Conservation (phyloP, 805 yeast species). For the Candida ulmi region DNA sequence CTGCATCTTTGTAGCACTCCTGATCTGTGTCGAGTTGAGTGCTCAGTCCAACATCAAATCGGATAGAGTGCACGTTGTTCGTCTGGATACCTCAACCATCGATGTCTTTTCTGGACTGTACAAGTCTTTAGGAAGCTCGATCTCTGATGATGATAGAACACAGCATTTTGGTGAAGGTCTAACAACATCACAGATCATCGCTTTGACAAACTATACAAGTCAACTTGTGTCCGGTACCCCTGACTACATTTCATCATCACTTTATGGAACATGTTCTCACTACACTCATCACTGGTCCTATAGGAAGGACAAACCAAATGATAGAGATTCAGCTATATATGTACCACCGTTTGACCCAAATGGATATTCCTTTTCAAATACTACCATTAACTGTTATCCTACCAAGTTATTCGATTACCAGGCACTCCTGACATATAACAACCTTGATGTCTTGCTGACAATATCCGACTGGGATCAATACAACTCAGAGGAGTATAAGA, state of each 20-base stretch:
- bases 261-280: slow-evolving; percentile 6
- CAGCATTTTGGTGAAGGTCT: slow-evolving; percentile 22
- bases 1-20: slow-evolving; percentile 3
- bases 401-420: background rate
- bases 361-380: background rate
- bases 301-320: background rate
- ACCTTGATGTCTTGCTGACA: background rate
- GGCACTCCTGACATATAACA: background rate
- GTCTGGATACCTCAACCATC: slow-evolving; percentile 44
- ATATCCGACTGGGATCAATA: background rate
- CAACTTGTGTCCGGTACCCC: slow-evolving; percentile 13
- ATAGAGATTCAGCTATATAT: background rate
- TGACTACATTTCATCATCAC: slow-evolving; percentile 6
- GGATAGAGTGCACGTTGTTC: slow-evolving; percentile 12
- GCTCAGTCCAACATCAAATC: slow-evolving; percentile 6
- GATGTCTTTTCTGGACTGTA: slow-evolving; percentile 52
- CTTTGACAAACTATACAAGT: slow-evolving; percentile 22
- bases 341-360: slow-evolving; percentile 3
- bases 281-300: slow-evolving; percentile 8
- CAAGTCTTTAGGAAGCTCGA: slow-evolving; percentile 33
- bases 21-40: slow-evolving; percentile 9
- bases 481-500: no score
- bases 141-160: slow-evolving; percentile 19
- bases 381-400: background rate
- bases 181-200: slow-evolving; percentile 10